These are phyloP conservation scores for Coniochaeta hoffmannii DNA, from an alignment of 2,329 filamentous ascomycete genomes.

Conservation along the genomic window DNA sequence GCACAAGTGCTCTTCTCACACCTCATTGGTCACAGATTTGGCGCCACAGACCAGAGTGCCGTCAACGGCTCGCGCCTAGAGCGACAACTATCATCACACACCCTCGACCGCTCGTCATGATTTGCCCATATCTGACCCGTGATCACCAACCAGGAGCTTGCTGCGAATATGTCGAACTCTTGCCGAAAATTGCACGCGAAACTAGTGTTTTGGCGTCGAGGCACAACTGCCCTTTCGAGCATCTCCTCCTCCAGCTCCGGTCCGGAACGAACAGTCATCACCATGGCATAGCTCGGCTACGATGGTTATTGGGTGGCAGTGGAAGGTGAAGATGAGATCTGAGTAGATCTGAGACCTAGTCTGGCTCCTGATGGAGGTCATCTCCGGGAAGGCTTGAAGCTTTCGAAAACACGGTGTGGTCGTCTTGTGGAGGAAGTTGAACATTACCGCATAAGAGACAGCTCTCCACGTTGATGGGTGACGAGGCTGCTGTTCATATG, in stretches of 20 bases:
- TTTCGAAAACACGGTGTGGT: neutral
- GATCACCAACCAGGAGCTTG: neutral
- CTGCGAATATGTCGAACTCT: neutral
- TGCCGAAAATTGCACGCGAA: neutral
- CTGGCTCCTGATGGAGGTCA: neutral
- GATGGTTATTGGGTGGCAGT: neutral
- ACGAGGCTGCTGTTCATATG: neutral
- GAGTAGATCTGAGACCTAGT: neutral
- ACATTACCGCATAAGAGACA: neutral
- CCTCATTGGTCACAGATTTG: neutral
- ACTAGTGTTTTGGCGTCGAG: neutral
- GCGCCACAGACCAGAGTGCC: neutral
- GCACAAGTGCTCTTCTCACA: neutral
- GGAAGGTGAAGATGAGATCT: neutral
- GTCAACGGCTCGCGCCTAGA: neutral
- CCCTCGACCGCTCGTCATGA: neutral
- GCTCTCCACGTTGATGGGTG: neutral
- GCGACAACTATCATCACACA: neutral
- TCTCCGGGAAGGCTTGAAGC: neutral
- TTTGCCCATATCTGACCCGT: neutral
- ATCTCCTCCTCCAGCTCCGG: neutral
- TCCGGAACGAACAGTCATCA: neutral
- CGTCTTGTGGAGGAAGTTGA: constrained; percentile 1
- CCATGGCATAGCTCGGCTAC: neutral
- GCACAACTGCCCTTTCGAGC: neutral